Conservation (phyloP, 345 rosid genomes). For the Stellera chamaejasme region DNA sequence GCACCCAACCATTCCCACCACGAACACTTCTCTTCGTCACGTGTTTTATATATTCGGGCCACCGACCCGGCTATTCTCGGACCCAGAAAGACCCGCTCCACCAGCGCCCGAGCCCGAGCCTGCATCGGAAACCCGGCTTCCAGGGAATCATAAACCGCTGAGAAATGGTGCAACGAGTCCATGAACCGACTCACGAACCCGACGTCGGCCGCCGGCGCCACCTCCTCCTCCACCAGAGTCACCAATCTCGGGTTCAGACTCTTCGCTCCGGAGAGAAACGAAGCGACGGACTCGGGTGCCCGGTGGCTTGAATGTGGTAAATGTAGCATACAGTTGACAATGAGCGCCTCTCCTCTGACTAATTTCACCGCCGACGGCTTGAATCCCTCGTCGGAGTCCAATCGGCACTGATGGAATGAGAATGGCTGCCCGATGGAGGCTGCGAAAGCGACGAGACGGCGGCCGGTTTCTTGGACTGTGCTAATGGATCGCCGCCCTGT, state of each 20-base stretch:
- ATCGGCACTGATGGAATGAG: conserved; percentile 68
- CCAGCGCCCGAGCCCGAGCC: conserved; percentile 47
- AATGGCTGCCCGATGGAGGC: conserved; percentile 74
- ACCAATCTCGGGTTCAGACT: conserved; percentile 45
- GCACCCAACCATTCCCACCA: conserved; percentile 50
- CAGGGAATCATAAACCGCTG: conserved; percentile 74
- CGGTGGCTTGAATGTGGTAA: conserved; percentile 60
- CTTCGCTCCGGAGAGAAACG: conserved; percentile 53
- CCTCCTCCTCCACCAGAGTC: conserved; percentile 66
- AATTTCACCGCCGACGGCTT: conserved; percentile 43
- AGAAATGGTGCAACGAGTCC: conserved; percentile 80
- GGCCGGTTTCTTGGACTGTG: conserved; percentile 73
- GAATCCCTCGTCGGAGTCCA: conserved; percentile 53
- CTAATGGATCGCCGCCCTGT: conserved; percentile 42
- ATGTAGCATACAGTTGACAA: conserved; percentile 75
- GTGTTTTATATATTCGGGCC: conserved; percentile 32
- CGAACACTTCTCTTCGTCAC: conserved; percentile 21
- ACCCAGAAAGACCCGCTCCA: conserved; percentile 61
- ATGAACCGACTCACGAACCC: conserved; percentile 64
- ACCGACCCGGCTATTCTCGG: conserved; percentile 57
- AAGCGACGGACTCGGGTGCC: conserved; percentile 43
- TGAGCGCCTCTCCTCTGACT: conserved; percentile 67
- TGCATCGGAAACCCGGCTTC: conserved; percentile 76
- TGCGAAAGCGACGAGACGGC: conserved; percentile 59
- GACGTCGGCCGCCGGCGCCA: conserved; percentile 37